phyloP scores from a whole-genome alignment of 805 yeast genomes.

The Metschnikowia arizonensis region DNA sequence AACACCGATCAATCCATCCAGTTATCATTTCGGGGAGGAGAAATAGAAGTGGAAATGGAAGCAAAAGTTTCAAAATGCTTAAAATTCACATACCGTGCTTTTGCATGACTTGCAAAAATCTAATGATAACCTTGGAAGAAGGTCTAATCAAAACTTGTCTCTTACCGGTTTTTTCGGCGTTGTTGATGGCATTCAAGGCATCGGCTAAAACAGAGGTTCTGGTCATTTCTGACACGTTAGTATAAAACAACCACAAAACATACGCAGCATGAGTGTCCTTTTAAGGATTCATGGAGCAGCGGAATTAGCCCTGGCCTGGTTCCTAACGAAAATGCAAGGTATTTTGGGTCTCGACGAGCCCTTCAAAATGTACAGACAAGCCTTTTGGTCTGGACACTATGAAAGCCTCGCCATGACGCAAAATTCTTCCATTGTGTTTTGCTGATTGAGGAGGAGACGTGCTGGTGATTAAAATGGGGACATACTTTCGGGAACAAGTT shows the following conservation, averaged over 20 bases:
- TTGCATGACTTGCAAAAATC: conserved; percentile 30
- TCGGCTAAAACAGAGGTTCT: conserved; percentile 36
- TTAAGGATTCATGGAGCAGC: conserved; percentile 20
- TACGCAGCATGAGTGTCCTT: conserved; percentile 24
- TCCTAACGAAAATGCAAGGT: conserved; percentile 11
- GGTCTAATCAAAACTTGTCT: conserved; percentile 36
- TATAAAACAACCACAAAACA: conserved; percentile 20
- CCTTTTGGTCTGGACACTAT: neutral
- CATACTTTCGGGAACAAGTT: neutral
- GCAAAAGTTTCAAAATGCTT: no score
- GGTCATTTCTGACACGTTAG: conserved; percentile 24
- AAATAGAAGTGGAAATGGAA: neutral
- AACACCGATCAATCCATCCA: conserved; percentile 88
- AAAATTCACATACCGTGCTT: conserved; percentile 25
- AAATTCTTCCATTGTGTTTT: conserved; percentile 20
- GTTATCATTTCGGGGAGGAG: conserved; percentile 87
- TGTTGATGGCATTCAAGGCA: conserved; percentile 35
- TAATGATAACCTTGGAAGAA: conserved; percentile 33
- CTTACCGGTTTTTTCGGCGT: conserved; percentile 37
- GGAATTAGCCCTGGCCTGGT: neutral
- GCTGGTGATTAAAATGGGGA: neutral
- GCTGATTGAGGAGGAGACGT: conserved; percentile 15
- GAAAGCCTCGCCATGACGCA: conserved; percentile 6
- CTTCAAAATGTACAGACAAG: conserved; percentile 1
- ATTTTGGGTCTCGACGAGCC: conserved; percentile 10